A percentile compares a stretch with the other conserved stretches of the same genome.
Evolutionary conservation across 2,329 filamentous ascomycete species (phyloP).

Genomic region (Thyridium curvatum): DNA sequence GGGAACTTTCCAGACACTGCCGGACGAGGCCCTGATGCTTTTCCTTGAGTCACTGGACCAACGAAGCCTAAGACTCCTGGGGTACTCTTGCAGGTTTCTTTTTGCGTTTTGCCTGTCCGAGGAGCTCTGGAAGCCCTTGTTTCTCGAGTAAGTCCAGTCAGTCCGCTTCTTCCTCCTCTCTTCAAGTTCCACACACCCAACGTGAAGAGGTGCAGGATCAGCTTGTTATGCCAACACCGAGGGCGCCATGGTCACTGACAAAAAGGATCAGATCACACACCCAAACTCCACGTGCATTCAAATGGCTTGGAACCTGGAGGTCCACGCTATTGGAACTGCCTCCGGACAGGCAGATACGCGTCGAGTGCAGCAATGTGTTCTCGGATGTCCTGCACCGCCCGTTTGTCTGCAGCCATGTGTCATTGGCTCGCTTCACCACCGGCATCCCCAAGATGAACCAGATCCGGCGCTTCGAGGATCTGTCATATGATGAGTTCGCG

Average conservation of each 20-base stretch:
- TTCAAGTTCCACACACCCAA: no score
- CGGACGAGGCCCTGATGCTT: conserved; percentile 74
- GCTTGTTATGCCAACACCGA: no score
- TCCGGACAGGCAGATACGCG: conserved; percentile 39
- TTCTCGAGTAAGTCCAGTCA: conserved; percentile 65
- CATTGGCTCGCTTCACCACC: conserved; percentile 57
- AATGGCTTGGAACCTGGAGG: conserved; percentile 82
- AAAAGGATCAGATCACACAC: conserved; percentile 20
- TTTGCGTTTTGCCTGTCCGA: conserved; percentile 81
- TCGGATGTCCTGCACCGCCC: conserved; percentile 88
- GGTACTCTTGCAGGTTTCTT: conserved; percentile 75
- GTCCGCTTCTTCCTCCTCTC: not conserved
- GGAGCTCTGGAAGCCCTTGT: conserved; percentile 83
- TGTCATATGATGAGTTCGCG: conserved; percentile 69
- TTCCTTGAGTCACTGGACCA: conserved; percentile 71
- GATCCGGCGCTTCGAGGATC: conserved; percentile 62
- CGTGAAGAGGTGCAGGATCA: no score
- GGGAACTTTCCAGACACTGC: conserved; percentile 61
- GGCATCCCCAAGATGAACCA: conserved; percentile 69
- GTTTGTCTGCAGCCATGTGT: conserved; percentile 79
- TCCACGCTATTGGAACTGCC: conserved; percentile 63
- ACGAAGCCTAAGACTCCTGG: conserved; percentile 55
- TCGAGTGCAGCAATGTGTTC: conserved; percentile 75
- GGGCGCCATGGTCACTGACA: conserved; percentile 13
- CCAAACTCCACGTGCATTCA: conserved; percentile 32